Evolutionary conservation across 225 moss, liverwort and hornwort species (phyloP).

Genomic region (Pseudisothecium myosuroides): DNA sequence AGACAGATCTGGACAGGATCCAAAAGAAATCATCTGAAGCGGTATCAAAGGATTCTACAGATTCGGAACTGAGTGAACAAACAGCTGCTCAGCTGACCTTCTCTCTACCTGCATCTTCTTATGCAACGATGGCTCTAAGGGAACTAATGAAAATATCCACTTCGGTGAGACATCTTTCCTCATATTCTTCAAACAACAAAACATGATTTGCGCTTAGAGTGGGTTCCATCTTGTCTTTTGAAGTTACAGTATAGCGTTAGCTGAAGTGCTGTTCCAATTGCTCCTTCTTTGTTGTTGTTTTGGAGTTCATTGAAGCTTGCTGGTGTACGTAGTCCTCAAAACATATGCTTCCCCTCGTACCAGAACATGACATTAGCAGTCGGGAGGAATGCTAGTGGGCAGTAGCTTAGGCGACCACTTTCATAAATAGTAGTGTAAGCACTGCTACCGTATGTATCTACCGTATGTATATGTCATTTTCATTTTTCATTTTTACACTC

Average conservation of each 20-base stretch:
- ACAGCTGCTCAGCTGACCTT: conserved; percentile 77
- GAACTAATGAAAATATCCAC: conserved; percentile 97
- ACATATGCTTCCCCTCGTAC: neutral
- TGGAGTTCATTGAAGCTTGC: neutral
- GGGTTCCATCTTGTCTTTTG: neutral
- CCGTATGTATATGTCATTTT: neutral
- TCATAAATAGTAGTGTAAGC: neutral
- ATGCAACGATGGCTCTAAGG: conserved; percentile 95
- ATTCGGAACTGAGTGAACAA: conserved; percentile 2
- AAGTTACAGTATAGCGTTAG: neutral
- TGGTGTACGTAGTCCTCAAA: neutral
- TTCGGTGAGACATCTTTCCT: conserved; percentile 43
- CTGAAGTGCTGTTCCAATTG: neutral
- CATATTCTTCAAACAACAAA: neutral
- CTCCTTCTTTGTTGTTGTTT: neutral
- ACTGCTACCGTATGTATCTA: too few relatives aligned
- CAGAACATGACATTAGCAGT: neutral
- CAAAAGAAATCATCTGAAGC: conserved; percentile 7
- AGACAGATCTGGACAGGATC: conserved; percentile 65
- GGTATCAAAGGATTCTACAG: neutral
- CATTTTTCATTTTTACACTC: neutral
- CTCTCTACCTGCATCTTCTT: conserved; percentile 78
- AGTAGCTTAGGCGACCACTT: neutral
- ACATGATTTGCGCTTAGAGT: neutral
- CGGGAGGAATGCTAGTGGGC: neutral